Evolutionary conservation across 192 early-diverging fungal genomes (phyloP).

Genomic region (Coemansia asiatica): DNA sequence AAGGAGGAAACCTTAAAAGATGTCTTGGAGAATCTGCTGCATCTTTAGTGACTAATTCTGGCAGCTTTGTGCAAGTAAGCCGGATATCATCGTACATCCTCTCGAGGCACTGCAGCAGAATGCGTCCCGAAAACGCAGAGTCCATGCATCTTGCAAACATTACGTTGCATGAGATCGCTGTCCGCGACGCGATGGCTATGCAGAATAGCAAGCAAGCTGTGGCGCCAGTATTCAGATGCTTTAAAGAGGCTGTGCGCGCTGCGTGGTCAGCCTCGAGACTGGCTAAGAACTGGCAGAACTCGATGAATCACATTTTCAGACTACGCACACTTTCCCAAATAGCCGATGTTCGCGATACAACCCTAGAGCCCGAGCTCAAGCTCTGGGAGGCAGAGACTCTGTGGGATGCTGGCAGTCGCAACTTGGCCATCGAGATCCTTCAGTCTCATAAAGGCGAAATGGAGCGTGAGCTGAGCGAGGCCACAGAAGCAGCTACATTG

Average conservation of each 20-base stretch:
- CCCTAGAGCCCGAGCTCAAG: slow-evolving; percentile 29
- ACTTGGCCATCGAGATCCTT: slow-evolving; percentile 42
- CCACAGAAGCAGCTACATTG: neutral
- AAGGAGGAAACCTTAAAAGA: too few relatives aligned
- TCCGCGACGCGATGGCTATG: slow-evolving; percentile 16
- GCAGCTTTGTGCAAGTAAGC: slow-evolving; percentile 26
- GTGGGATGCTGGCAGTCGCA: slow-evolving; percentile 44
- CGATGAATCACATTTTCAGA: slow-evolving; percentile 47
- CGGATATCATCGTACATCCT: slow-evolving; percentile 25
- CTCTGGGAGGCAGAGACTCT: slow-evolving; percentile 55
- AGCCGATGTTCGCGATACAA: neutral
- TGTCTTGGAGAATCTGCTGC: neutral
- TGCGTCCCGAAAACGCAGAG: slow-evolving; percentile 20
- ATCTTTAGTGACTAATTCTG: neutral
- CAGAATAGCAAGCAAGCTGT: neutral
- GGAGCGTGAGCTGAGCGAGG: slow-evolving; percentile 14
- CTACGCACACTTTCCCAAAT: slow-evolving; percentile 18
- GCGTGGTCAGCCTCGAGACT: slow-evolving; percentile 35
- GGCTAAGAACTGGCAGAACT: slow-evolving; percentile 42
- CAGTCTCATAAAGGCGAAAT: slow-evolving; percentile 33
- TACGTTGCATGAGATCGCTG: slow-evolving; percentile 41
- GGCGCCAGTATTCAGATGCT: slow-evolving; percentile 15
- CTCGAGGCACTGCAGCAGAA: slow-evolving; percentile 1
- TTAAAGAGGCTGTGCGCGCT: slow-evolving; percentile 30
- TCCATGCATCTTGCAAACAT: slow-evolving; percentile 33